phyloP scores from a whole-genome alignment of 495 filamentous ascomycete genomes.

The Physcia stellaris region DNA sequence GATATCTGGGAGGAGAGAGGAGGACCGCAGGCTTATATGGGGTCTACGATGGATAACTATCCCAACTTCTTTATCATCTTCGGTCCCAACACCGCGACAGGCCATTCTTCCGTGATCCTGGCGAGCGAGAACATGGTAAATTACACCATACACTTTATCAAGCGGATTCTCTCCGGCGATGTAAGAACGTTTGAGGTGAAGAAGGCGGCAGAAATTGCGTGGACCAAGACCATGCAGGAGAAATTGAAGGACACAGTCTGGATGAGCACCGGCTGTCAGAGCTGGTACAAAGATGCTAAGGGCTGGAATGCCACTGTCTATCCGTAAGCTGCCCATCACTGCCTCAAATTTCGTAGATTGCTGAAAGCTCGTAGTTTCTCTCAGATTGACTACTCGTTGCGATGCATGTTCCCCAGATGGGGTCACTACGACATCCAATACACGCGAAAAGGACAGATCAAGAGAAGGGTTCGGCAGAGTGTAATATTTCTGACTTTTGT shows the following conservation, averaged over 20 bases:
- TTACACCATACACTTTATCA: conserved; percentile 29
- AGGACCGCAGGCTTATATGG: conserved; percentile 48
- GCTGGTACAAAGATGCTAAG: conserved; percentile 41
- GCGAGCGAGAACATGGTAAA: conserved; percentile 46
- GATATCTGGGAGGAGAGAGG: conserved; percentile 41
- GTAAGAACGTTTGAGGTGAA: conserved; percentile 31
- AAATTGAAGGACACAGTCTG: conserved; percentile 40
- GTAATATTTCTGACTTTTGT: conserved; percentile 14
- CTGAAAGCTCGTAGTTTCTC: conserved; percentile 28
- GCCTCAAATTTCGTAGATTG: not conserved
- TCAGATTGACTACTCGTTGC: conserved; percentile 33
- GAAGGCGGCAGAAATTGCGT: conserved; percentile 39
- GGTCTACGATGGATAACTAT: conserved; percentile 49
- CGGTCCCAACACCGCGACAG: conserved; percentile 52
- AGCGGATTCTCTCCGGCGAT: conserved; percentile 25
- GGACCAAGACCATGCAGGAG: conserved; percentile 39
- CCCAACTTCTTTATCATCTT: conserved; percentile 58
- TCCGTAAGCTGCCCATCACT: conserved; percentile 30
- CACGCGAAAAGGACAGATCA: conserved; percentile 30
- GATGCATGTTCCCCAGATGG: conserved; percentile 44
- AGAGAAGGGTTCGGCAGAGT: conserved; percentile 14
- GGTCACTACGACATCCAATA: conserved; percentile 39
- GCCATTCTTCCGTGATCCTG: conserved; percentile 48
- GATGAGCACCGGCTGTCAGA: conserved; percentile 36
- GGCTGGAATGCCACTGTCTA: conserved; percentile 49